phyloP scores from a whole-genome alignment of 1,284 basidiomycete genomes.

The Cryptococcus sp. region DNA sequence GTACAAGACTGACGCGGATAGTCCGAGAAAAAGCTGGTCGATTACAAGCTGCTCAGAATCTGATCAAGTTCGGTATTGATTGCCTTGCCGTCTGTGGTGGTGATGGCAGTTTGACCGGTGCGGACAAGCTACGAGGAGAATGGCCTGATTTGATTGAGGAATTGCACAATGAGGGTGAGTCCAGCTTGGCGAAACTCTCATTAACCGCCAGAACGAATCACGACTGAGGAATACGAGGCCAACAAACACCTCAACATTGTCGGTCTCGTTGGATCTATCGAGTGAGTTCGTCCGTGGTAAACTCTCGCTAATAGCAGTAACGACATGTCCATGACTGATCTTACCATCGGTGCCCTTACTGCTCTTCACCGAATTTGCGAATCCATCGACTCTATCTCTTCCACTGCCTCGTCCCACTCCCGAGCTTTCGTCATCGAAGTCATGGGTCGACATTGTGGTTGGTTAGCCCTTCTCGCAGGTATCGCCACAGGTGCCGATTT shows the following conservation, averaged over 20 bases:
- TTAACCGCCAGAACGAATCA: slow-evolving; percentile 59
- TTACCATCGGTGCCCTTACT: slow-evolving; percentile 94
- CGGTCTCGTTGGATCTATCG: slow-evolving; percentile 95
- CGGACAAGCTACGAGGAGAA: slow-evolving; percentile 87
- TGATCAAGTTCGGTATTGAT: slow-evolving; percentile 94
- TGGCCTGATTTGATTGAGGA: slow-evolving; percentile 80
- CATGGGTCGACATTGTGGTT: slow-evolving; percentile 98
- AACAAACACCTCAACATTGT: slow-evolving; percentile 90
- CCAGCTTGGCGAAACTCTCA: not conserved
- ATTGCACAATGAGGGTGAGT: slow-evolving; percentile 59
- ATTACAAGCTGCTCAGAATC: slow-evolving; percentile 76
- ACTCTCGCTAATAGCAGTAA: slow-evolving; percentile 55
- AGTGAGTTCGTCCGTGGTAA: slow-evolving; percentile 47
- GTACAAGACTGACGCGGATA: slow-evolving; percentile 4
- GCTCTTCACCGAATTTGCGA: slow-evolving; percentile 96
- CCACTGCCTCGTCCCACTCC: slow-evolving; percentile 91
- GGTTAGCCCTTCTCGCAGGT: slow-evolving; percentile 90
- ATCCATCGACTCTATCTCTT: slow-evolving; percentile 95
- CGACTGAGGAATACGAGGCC: slow-evolving; percentile 62
- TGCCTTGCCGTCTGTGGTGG: slow-evolving; percentile 95
- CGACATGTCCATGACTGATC: slow-evolving; percentile 95
- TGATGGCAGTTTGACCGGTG: slow-evolving; percentile 92
- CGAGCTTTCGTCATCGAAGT: slow-evolving; percentile 98
- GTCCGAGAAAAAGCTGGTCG: slow-evolving; percentile 83
- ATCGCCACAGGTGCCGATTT: slow-evolving; percentile 95